Evolutionary conservation across 768 basidiomycete genomes (phyloP), one percentile per base, ranked within the genome.

Genomic region (Hysterangium stoloniferum): DNA sequence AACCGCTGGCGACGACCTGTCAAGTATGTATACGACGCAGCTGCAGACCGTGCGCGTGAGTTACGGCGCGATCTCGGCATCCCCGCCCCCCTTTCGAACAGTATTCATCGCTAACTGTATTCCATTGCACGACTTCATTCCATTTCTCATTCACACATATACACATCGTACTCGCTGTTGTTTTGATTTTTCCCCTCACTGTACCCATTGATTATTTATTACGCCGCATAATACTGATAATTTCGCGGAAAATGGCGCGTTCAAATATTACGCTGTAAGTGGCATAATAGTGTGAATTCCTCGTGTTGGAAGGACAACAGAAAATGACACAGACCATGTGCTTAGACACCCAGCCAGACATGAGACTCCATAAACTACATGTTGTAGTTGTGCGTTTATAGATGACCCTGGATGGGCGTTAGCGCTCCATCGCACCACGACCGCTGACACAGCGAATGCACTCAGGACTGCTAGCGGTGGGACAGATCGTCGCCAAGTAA

Each of bases 11-110:
- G 74, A 42, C 73, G 66, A 17, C 77, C 79, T 2, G 72, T 79
- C 22, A 76, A 76, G 12, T 93, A 84, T 65, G 89, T 86, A n/a
- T 96, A 96, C 63, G 92, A 96, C 62, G 92, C 92, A 0, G 89
- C 84, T 4, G 89, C 89, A 22, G 91, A 95, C 64, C 77, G 86
- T 55, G 79, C 79, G 46, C 55, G 57, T 54, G 62, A 62, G 57
- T 24, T 51, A 9, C 9, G 49, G 27, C 37, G 49, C 8, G 49
- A 51, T 19, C n/a, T 51, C n/a, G 49, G 49, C 9, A 51, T 51
- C 29, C 49, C 49, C n/a, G 24, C 40, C 31, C 49, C 37, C 12
- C 24, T 51, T 32, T 27, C 38, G 7, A 51, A 51, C 22, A 31
- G 44, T 12, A 9, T 6, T 5, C 6, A 19, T 13, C 34, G 35